A percentile compares a stretch with the other conserved stretches of the same genome.
Conservation (phyloP, 2,329 filamentous ascomycete genomes). For the Elsinoe perseae region DNA sequence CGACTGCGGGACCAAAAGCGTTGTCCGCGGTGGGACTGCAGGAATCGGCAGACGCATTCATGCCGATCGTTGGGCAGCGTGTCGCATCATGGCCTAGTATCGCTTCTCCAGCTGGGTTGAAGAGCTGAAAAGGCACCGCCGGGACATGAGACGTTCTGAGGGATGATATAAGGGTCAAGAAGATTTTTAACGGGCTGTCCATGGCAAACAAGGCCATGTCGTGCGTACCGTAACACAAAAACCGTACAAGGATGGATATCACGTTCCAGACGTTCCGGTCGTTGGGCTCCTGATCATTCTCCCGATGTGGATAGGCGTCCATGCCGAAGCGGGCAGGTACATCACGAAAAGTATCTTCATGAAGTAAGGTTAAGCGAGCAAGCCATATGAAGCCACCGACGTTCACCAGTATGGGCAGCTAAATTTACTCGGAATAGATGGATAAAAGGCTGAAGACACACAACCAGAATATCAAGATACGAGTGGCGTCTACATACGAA, state of each 20-base stretch:
- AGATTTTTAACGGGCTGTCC: not conserved
- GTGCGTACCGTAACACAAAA: not conserved
- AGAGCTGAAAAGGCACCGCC: not conserved
- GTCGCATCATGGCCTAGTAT: not conserved
- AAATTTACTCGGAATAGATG: not conserved
- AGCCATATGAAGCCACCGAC: not conserved
- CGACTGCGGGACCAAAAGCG: conserved; percentile 16
- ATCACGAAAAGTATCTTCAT: not conserved
- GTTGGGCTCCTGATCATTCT: not conserved
- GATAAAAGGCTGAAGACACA: not conserved
- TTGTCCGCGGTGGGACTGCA: conserved; percentile 15
- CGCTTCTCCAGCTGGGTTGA: not conserved
- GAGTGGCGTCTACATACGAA: no score
- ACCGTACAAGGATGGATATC: not conserved
- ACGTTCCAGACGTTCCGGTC: conserved; percentile 8
- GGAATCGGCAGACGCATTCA: conserved; percentile 6
- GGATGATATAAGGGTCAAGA: not conserved
- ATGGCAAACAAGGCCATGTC: not conserved
- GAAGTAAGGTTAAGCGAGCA: not conserved
- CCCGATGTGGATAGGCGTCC: not conserved
- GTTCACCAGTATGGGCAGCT: not conserved
- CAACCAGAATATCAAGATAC: not conserved
- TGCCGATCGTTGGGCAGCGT: not conserved
- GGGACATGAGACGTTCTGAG: not conserved
- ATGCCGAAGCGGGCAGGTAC: not conserved